Conservation (phyloP, 164 flowering plant genomes). For the Aristolochia californica region DNA sequence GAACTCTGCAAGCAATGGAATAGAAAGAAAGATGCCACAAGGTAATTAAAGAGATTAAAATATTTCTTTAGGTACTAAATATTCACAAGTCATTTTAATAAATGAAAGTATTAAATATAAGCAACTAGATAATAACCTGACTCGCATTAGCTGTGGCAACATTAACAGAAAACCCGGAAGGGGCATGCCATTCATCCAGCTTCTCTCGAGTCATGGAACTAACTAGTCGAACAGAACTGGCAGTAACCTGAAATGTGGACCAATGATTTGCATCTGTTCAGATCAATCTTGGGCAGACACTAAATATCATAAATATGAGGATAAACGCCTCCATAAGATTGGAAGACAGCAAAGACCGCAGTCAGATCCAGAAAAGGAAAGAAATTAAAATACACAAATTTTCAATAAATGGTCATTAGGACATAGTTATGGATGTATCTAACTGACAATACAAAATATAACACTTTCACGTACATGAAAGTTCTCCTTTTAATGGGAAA, state of each 20-base stretch:
- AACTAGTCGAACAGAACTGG: constrained; percentile 77
- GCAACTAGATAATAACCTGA: constrained; percentile 41
- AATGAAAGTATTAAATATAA: not conserved
- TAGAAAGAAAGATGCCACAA: not conserved
- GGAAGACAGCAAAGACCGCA: too few relatives aligned
- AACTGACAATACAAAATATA: too few relatives aligned
- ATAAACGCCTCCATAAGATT: too few relatives aligned
- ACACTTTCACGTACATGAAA: too few relatives aligned
- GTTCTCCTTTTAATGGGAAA: not conserved
- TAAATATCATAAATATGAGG: too few relatives aligned
- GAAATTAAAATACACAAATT: too few relatives aligned
- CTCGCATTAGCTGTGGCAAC: constrained; percentile 96
- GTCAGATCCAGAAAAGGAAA: too few relatives aligned
- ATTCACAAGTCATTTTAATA: not conserved
- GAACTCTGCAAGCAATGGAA: not conserved
- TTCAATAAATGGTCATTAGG: too few relatives aligned
- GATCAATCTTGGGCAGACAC: not conserved
- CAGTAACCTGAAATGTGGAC: constrained; percentile 54
- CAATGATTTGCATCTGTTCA: not conserved
- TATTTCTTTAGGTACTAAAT: not conserved
- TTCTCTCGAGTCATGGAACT: constrained; percentile 70
- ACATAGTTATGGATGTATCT: too few relatives aligned
- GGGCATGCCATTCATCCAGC: constrained; percentile 78
- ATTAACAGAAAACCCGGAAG: constrained; percentile 75
- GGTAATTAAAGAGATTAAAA: not conserved